Evolutionary conservation across 345 rosid genomes (phyloP).

Genomic region (Populus ilicifolia): DNA sequence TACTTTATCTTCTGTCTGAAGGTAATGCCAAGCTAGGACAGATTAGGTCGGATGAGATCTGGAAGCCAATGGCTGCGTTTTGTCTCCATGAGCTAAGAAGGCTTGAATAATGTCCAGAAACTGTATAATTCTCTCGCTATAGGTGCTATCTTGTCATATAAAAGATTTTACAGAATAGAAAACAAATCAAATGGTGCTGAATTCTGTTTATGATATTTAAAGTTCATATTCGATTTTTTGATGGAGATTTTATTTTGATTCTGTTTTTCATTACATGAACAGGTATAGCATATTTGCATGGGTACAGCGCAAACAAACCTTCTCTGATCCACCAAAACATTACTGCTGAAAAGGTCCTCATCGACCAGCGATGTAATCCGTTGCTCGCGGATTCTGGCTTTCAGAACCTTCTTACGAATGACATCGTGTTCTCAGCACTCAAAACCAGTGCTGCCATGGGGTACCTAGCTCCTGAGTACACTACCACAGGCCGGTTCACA

Average conservation of each 20-base stretch:
- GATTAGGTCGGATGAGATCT: no score
- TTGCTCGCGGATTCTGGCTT: slow-evolving; percentile 27
- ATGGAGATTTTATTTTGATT: background rate
- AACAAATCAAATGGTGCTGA: background rate
- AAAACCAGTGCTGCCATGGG: slow-evolving; percentile 39
- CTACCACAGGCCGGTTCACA: slow-evolving; percentile 27
- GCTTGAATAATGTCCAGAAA: background rate
- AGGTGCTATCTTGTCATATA: background rate
- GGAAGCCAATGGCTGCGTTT: no score
- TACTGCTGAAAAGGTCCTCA: slow-evolving; percentile 22
- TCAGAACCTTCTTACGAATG: slow-evolving; percentile 33
- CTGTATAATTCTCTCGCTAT: background rate
- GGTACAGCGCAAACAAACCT: slow-evolving; percentile 17
- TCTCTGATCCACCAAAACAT: slow-evolving; percentile 27
- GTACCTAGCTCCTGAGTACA: slow-evolving; percentile 32
- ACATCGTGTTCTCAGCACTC: slow-evolving; percentile 26
- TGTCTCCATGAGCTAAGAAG: no score
- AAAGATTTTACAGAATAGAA: background rate
- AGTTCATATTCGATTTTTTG: background rate
- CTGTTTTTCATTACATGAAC: background rate
- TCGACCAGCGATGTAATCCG: slow-evolving; percentile 22
- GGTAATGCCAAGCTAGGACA: no score
- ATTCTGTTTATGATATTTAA: background rate
- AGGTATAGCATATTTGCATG: slow-evolving; percentile 28
- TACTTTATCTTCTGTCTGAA: no score